These are phyloP conservation scores for Hirsutella minnesotensis DNA, from an alignment of 2,329 filamentous ascomycete genomes.

Conservation along the genomic window DNA sequence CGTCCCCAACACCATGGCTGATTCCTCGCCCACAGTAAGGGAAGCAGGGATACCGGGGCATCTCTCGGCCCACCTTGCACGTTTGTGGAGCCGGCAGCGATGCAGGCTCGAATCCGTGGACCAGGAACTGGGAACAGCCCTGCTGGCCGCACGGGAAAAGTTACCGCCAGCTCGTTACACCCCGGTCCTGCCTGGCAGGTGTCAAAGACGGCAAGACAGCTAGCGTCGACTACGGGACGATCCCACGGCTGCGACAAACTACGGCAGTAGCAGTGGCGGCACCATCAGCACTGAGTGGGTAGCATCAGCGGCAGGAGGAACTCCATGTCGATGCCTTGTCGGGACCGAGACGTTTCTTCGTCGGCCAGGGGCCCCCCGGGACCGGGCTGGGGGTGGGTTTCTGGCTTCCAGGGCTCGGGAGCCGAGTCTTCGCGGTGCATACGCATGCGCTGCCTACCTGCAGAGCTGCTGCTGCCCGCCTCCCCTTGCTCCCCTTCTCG, in stretches of 20 bases:
- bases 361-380: no score
- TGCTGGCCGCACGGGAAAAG: not conserved
- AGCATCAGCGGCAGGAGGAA: no score
- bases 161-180: not conserved
- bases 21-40: not conserved
- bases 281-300: no score
- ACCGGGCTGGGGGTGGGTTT: no score
- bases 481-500: no score
- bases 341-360: no score
- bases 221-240: not conserved
- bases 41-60: not conserved
- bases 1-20: not conserved
- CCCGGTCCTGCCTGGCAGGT: not conserved
- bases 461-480: no score
- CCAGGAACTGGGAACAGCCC: slow-evolving; percentile 1
- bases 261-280: no score
- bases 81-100: not conserved
- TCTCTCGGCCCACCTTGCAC: not conserved
- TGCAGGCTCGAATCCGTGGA: slow-evolving; percentile 1
- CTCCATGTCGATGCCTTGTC: no score
- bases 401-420: no score
- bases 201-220: not conserved
- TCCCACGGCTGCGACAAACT: not conserved
- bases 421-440: no score
- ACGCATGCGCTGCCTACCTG: no score